Percentiles rank a stretch among this genome's conserved stretches.
phyloP scores from a whole-genome alignment of 352 stramenopile genomes.

The Peronospora belbahrii region DNA sequence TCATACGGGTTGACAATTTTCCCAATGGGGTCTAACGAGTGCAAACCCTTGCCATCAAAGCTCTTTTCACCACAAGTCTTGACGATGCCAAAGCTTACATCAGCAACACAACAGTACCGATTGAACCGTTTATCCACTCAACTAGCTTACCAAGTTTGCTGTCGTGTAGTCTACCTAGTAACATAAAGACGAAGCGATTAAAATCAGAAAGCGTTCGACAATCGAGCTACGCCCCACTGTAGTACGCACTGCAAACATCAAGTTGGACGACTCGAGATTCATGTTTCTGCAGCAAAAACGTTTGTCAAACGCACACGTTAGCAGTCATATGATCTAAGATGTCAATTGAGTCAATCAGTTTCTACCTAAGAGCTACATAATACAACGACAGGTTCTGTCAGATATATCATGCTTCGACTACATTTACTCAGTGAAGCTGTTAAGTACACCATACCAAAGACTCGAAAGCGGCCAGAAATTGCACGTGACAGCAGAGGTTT shows the following conservation, averaged over 20 bases:
- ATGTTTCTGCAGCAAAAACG: conserved; percentile 14
- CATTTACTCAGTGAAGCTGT: not conserved
- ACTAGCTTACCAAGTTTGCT: conserved; percentile 36
- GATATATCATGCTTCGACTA: too few species aligned
- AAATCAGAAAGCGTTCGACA: not conserved
- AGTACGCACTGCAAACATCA: conserved; percentile 44
- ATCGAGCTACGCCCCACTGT: not conserved
- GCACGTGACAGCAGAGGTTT: conserved; percentile 16
- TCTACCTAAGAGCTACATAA: conserved; percentile 16
- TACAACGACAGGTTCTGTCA: too few species aligned
- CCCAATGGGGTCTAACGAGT: conserved; percentile 45
- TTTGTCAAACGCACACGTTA: not conserved
- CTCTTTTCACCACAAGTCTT: conserved; percentile 30
- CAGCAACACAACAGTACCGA: not conserved
- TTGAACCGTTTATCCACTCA: not conserved
- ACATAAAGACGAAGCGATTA: not conserved
- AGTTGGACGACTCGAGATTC: conserved; percentile 58
- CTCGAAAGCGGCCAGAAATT: conserved; percentile 23
- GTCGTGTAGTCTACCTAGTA: conserved; percentile 62
- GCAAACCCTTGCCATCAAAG: conserved; percentile 51
- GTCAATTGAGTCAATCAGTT: not conserved
- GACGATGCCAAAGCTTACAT: conserved; percentile 21
- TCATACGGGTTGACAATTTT: conserved; percentile 52
- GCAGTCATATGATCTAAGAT: not conserved
- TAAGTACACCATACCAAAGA: conserved; percentile 14